phyloP scores from a whole-genome alignment of 2,329 filamentous ascomycete genomes.

The Paecilomyces fulvus region DNA sequence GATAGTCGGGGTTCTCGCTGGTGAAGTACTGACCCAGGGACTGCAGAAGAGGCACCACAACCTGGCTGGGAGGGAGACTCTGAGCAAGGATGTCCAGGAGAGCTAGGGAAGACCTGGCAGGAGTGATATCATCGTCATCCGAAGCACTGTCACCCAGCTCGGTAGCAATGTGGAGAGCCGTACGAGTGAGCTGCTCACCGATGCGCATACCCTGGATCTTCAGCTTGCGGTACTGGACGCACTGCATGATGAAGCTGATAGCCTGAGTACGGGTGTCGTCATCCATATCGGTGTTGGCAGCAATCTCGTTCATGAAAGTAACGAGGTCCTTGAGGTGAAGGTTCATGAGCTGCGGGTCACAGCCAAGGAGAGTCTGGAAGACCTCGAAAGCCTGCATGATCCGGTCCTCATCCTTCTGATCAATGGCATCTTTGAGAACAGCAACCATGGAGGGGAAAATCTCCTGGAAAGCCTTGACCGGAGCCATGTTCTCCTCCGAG shows the following conservation, averaged over 20 bases:
- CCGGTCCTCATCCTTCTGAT: constrained; percentile 74
- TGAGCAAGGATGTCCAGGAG: constrained; percentile 83
- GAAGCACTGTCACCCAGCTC: constrained; percentile 64
- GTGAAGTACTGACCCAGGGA: constrained; percentile 74
- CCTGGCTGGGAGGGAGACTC: constrained; percentile 84
- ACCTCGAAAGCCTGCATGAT: constrained; percentile 89
- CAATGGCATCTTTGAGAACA: constrained; percentile 76
- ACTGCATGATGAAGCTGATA: constrained; percentile 87
- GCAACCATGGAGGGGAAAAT: constrained; percentile 82
- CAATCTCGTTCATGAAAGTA: constrained; percentile 86
- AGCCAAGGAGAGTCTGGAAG: constrained; percentile 89
- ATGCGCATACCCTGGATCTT: constrained; percentile 89
- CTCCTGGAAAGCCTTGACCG: constrained; percentile 66
- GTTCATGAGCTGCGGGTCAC: constrained; percentile 74
- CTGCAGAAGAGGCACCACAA: constrained; percentile 84
- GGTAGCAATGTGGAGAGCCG: constrained; percentile 79
- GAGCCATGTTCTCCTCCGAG: constrained; percentile 70
- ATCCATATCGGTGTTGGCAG: constrained; percentile 65
- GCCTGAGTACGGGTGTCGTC: constrained; percentile 86
- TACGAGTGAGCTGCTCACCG: constrained; percentile 77
- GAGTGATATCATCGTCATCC: constrained; percentile 78
- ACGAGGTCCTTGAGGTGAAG: constrained; percentile 83
- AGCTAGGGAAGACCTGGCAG: constrained; percentile 73
- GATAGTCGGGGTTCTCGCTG: constrained; percentile 64
- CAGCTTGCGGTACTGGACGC: constrained; percentile 83